Evolutionary conservation across 2,329 filamentous ascomycete species (phyloP), one percentile per base, ranked within the genome.

Genomic region (Aspergillus sp.): DNA sequence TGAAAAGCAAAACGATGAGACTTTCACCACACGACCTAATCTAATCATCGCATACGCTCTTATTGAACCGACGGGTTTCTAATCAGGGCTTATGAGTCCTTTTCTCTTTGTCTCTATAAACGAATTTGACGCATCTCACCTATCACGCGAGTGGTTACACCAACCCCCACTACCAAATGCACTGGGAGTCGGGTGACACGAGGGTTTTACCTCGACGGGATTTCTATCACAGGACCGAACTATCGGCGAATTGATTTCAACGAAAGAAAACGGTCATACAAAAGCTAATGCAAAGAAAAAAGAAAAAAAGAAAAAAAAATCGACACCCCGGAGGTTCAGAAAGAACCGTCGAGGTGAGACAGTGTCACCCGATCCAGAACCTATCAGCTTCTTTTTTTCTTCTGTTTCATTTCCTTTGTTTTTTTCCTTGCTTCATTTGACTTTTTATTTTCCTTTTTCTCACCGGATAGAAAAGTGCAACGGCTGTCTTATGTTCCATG

Each of bases 221-320:
- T 16, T 36, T 36, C 12, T 42, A 42, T 42, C 36, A 42, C 36
- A 42, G 36, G 36, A 42, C 16, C 36, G 36, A 16, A n/a, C 6
- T 7, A n/a, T 42, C 16, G 36, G 18, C 36, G 36, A 42, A 42
- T 42, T 7, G 14, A n/a, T 4, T 42, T 42, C 36, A n/a, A 42
- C 36, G 36, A 46, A 54, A 54, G 52, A 54, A 53, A 53, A 20
- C 49, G 45, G 50, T 39, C 36, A 36, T 36, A 20, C 18, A 47
- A 24, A 47, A 47, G 5, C 18, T 10, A 1, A 18, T 46, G 39
- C 14, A 36, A 36, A 36, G 10, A 36, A 36, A 24, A 47, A 47
- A 24, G 6, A 24, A 24, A 24, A 24, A 47, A 24, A 14, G 3
- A 47, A 47, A 6, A 47, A 12, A 47, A 47, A 47, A 22, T 12